Percentiles rank a stretch among this genome's conserved stretches.
Evolutionary conservation across 306 rosid genomes (phyloP).

Genomic region (Leucaena leucocephala): DNA sequence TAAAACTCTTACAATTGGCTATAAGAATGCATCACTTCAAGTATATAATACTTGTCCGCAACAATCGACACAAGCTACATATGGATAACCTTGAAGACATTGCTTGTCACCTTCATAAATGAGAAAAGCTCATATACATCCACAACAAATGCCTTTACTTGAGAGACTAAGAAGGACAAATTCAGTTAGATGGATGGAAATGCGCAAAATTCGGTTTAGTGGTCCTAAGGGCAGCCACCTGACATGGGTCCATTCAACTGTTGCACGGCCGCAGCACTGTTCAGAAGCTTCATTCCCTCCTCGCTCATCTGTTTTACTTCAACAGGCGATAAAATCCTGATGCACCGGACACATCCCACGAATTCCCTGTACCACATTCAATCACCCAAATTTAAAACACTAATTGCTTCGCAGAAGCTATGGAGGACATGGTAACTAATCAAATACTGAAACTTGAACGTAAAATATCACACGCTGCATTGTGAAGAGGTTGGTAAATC

Average conservation of each 20-base stretch:
- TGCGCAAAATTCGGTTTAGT: neutral
- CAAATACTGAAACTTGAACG: neutral
- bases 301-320: constrained; percentile 85
- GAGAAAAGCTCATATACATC: constrained; percentile 1
- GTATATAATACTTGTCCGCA: neutral
- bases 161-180: too few species aligned
- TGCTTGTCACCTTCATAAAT: neutral
- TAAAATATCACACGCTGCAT: neutral
- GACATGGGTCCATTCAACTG: constrained; percentile 47
- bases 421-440: neutral
- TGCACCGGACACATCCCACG: constrained; percentile 72
- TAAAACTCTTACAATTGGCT: neutral
- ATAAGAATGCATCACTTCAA: neutral
- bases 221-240: constrained; percentile 34
- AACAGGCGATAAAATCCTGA: constrained; percentile 72
- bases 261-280: constrained; percentile 61
- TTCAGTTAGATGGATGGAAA: neutral
- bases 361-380: constrained; percentile 63
- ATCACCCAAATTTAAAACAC: neutral
- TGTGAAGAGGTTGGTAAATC: neutral
- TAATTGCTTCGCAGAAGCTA: neutral
- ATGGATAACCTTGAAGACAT: neutral
- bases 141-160: neutral
- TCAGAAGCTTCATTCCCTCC: constrained; percentile 84
- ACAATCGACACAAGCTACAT: neutral